phyloP scores from a whole-genome alignment of 1,139 yeast genomes.

The Saccharomycopsis hybrid region DNA sequence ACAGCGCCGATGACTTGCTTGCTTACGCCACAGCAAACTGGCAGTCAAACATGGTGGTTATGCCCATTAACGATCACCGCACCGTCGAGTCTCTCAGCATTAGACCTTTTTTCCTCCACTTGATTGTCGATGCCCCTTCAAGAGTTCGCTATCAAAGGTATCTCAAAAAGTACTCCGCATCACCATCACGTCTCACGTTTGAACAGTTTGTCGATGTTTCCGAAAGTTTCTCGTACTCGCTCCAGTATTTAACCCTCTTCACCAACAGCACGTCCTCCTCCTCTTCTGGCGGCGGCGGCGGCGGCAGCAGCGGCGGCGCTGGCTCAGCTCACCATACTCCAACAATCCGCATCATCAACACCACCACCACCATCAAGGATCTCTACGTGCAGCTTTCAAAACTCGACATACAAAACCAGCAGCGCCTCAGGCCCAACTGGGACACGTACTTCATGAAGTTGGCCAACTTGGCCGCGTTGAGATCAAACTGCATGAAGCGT shows the following conservation, averaged over 20 bases:
- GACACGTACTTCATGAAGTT: conserved; percentile 90
- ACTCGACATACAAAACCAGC: conserved; percentile 46
- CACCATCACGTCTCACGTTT: conserved; percentile 22
- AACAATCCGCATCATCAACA: conserved; percentile 55
- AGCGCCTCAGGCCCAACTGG: conserved; percentile 89
- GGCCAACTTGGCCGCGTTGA: conserved; percentile 86
- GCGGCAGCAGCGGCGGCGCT: conserved; percentile 25
- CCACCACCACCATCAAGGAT: conserved; percentile 40
- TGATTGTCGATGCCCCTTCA: conserved; percentile 75
- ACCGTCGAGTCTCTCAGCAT: conserved; percentile 49
- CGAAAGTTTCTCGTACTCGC: conserved; percentile 29
- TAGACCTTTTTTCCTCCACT: conserved; percentile 81
- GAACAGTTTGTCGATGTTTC: conserved; percentile 42
- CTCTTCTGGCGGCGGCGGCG: too few relatives aligned
- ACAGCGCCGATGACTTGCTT: conserved; percentile 40
- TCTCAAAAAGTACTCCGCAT: conserved; percentile 25
- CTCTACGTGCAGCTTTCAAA: conserved; percentile 47
- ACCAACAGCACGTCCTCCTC: conserved; percentile 26
- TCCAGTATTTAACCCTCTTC: conserved; percentile 29
- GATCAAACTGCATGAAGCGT: conserved; percentile 96
- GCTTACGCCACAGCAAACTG: conserved; percentile 66
- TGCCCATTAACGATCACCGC: conserved; percentile 40
- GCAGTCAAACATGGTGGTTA: conserved; percentile 56
- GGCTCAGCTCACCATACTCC: conserved; percentile 44
- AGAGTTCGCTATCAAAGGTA: conserved; percentile 46